Evolutionary conservation across 257 asterid genomes (phyloP).

Genomic region (Anisodus tanguticus): DNA sequence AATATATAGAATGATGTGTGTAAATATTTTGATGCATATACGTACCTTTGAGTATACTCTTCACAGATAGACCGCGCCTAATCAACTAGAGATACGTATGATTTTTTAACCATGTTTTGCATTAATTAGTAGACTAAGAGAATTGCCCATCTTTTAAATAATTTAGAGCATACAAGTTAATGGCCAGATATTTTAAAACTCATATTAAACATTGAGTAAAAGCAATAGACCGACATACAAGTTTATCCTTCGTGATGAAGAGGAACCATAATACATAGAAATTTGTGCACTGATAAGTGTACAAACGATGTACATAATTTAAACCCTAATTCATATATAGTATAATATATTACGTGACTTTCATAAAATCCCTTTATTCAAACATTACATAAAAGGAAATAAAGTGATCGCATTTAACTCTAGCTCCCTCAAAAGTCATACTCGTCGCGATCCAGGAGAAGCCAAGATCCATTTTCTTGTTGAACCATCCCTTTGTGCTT

Average conservation of each 20-base stretch:
- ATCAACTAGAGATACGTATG: background rate
- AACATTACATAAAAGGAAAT: background rate
- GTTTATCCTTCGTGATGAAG: background rate
- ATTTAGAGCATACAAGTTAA: background rate
- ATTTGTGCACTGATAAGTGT: too few relatives aligned
- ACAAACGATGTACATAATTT: too few relatives aligned
- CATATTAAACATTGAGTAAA: background rate
- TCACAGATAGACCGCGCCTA: background rate
- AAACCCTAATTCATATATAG: background rate
- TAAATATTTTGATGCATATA: too few relatives aligned
- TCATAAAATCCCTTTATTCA: background rate
- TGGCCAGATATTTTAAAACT: background rate
- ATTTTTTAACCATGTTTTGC: background rate
- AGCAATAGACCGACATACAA: background rate
- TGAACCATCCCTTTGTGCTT: conserved; percentile 82
- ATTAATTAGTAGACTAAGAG: background rate
- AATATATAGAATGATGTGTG: too few relatives aligned
- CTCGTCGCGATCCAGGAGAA: conserved; percentile 55
- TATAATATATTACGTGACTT: background rate
- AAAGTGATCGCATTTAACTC: background rate
- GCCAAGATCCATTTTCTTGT: conserved; percentile 76
- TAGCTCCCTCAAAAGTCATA: background rate
- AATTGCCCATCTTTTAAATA: background rate
- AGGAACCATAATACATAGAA: background rate
- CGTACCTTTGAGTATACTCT: too few relatives aligned